Conservation (phyloP, 1,284 basidiomycete species). For the Trametes hirsuta region DNA sequence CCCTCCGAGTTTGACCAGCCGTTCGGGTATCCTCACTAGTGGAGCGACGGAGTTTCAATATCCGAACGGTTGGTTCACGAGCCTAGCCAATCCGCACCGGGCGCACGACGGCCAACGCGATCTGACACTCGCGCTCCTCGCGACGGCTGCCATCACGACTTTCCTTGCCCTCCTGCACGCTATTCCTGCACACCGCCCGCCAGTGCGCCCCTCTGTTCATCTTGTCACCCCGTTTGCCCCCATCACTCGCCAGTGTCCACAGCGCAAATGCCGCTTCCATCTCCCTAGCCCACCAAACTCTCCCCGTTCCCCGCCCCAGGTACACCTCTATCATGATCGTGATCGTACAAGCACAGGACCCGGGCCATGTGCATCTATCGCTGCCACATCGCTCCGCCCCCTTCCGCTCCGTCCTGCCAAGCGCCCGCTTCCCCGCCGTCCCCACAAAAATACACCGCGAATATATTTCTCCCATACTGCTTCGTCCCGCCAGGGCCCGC, state of each 20-base stretch:
- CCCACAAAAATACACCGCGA: no score
- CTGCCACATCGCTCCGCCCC: neutral
- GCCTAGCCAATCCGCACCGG: constrained; percentile 1
- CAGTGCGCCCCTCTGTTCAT: constrained; percentile 10
- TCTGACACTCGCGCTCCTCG: constrained; percentile 22
- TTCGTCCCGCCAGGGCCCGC: no score
- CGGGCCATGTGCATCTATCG: constrained; percentile 6
- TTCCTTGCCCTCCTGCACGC: neutral
- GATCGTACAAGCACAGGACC: constrained; percentile 10
- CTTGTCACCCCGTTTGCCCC: constrained; percentile 15
- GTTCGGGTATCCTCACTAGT: no score
- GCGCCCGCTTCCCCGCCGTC: neutral
- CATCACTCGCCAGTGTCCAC: constrained; percentile 15
- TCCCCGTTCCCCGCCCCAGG: constrained; percentile 6
- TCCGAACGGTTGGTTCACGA: no score
- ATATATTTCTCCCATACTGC: no score
- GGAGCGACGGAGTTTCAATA: no score
- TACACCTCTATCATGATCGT: constrained; percentile 15
- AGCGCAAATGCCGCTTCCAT: neutral
- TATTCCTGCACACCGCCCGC: constrained; percentile 1
- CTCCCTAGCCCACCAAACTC: constrained; percentile 1
- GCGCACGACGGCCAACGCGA: neutral
- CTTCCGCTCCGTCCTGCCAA: neutral
- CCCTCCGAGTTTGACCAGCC: no score
- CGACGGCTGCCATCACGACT: constrained; percentile 34